Evolutionary conservation across 192 early-diverging fungal species (phyloP), one percentile per base, ranked within the genome.

Genomic region (Obelidium mucronatum): DNA sequence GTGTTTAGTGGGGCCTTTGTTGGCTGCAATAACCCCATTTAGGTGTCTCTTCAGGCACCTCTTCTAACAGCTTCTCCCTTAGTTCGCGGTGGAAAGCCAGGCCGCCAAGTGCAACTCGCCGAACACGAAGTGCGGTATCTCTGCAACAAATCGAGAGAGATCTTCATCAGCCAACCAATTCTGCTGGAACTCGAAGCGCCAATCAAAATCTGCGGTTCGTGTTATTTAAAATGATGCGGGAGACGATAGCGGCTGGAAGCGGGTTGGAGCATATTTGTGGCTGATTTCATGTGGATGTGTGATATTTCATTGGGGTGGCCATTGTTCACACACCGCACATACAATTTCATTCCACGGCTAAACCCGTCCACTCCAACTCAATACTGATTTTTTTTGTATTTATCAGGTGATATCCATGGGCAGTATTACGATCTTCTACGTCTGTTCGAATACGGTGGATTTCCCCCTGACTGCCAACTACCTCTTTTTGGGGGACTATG

Each of bases 351-450:
- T 51, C 48, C 48, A 22, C 22, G 11, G 48, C 48, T 51, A 51
- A 51, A 51, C 48, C 48, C 22, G 11, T 51, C 8, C 48, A 8
- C 48, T 13, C 22, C 48, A 51, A 8, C 22, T 22, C 11, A 51
- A n/a, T n/a, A 19, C 44, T 77, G 39, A n/a, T 4, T 74, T 48
- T 2, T 15, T 19, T 52, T 55, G 33, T 40, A 35, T 51, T 51
- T 80, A n/a, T n/a, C 68, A 89, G 87, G 90, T 19, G 91, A 93
- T 73, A 91, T 98, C 79, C 96, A 98, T 77, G 96, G 96, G 34
- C 96, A 98, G 85, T 98, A 98, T 86, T 96, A 97, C 77, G 96
- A 98, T 81, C 90, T 98, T 28, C 85, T 98, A 67, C 92, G 96
- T 52, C 85, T 97, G 53, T 98, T 98, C 76, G 95, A 98, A 74